phyloP scores from a whole-genome alignment of 2,329 filamentous ascomycete species.

The Balansia obtecta region DNA sequence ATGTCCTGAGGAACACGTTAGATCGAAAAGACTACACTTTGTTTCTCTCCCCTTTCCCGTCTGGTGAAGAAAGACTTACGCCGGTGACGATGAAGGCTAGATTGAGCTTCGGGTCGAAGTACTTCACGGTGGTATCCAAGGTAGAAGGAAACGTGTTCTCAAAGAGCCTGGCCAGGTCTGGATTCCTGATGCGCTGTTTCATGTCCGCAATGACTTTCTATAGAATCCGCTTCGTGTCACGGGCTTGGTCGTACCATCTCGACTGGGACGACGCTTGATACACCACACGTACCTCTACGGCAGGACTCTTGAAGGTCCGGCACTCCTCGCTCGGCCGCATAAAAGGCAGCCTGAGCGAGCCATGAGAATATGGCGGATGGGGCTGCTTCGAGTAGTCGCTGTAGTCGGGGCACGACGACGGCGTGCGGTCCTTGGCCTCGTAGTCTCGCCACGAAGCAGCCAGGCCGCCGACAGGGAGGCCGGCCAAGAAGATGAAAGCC shows the following conservation, averaged over 20 bases:
- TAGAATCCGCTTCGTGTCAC: background rate
- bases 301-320: slow-evolving; percentile 16
- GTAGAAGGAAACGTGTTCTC: slow-evolving; percentile 79
- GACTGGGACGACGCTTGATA: background rate
- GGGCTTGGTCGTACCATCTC: background rate
- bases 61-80: slow-evolving; percentile 56
- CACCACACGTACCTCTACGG: slow-evolving; percentile 12
- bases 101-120: slow-evolving; percentile 52
- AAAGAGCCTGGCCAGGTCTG: slow-evolving; percentile 66
- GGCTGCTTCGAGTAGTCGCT: slow-evolving; percentile 10
- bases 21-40: too few species aligned
- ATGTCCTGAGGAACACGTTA: too few species aligned
- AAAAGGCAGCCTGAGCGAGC: slow-evolving; percentile 12
- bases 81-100: slow-evolving; percentile 74
- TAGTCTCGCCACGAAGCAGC: background rate
- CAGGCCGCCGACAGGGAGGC: background rate
- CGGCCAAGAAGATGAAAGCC: background rate
- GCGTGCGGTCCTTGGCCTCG: slow-evolving; percentile 7
- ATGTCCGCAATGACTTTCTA: slow-evolving; percentile 21
- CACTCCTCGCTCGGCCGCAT: slow-evolving; percentile 16
- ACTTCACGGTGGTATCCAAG: slow-evolving; percentile 68
- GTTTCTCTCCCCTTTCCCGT: too few species aligned
- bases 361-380: slow-evolving; percentile 13
- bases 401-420: slow-evolving; percentile 15
- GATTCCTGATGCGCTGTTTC: slow-evolving; percentile 28